Base-by-base conservation (phyloP, 2,329 filamentous ascomycete genomes). In the Aspergillus quadrilineatus region DNA sequence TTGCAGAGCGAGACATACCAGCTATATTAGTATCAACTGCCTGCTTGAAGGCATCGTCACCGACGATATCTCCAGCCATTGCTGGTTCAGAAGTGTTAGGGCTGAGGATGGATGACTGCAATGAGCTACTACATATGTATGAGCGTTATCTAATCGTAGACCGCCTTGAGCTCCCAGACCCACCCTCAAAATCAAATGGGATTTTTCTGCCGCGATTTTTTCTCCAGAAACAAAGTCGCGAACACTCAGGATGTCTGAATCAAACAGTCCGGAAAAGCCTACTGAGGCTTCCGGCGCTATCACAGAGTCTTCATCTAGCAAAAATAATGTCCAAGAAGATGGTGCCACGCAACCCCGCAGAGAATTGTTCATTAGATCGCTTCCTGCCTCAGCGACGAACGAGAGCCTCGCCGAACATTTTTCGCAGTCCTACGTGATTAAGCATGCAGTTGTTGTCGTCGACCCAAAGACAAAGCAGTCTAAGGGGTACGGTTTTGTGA, bases 401-500 rank as follows among this genome's bases (percentile, higher is more conserved):
- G 92, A 97, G 68, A 82, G 82, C 52, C 81, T 99, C 61, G 90
- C 92, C 57, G 87, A 91, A 57, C 88, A 92, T 74, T 99, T 99
- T 77, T 97, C 94, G 6, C 86, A 97, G 72, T 89, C 92, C 58
- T 97, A 90, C 67, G 92, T 95, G 6, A 85, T 99, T 71, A 97
- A 97, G 75, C 93, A 97, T 75, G 93, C 94, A 51, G 90, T 89
- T n/a, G 92, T 96, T 4, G 92, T 99, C 39, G 78, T 88, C 55
- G 93, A 99, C 71, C 86, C 89, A 14, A 81, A 86, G 62, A 96
- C 92, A 1, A 96, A 96, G 69, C 80, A 87, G 65, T 97, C 91
- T 12, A 89, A 90, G 70, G 93, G 94, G 15, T 99, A 92, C 73
- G 94, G 94, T 52, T 99, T 99, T 75, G 93, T 99, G 56, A 97